Conservation (phyloP, 1,284 basidiomycete species). For the Serendipita sp. region DNA sequence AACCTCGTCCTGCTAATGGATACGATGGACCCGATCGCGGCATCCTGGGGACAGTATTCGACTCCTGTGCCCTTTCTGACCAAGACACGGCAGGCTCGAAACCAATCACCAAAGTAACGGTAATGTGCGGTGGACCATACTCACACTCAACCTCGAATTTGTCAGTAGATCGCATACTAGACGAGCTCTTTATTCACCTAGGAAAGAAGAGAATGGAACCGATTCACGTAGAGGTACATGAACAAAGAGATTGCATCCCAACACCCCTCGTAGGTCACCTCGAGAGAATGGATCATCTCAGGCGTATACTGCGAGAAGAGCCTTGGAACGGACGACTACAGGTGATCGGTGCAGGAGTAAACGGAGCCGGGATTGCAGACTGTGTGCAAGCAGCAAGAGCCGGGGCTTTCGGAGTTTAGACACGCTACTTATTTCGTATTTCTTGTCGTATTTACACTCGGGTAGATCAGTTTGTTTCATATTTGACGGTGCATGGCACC, state of each 20-base stretch:
- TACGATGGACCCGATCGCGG: slow-evolving; percentile 34
- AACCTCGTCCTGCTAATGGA: slow-evolving; percentile 54
- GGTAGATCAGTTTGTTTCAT: no score
- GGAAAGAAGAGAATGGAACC: slow-evolving; percentile 39
- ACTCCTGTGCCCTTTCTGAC: slow-evolving; percentile 55
- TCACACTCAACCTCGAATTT: slow-evolving; percentile 24
- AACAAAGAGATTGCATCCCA: slow-evolving; percentile 70
- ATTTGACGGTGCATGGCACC: no score
- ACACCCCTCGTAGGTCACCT: slow-evolving; percentile 65
- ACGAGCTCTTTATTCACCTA: slow-evolving; percentile 10
- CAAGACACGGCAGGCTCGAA: slow-evolving; percentile 38
- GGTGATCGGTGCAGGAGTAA: slow-evolving; percentile 75
- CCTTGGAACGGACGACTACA: slow-evolving; percentile 50
- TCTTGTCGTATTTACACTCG: no score
- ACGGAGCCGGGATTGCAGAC: slow-evolving; percentile 82
- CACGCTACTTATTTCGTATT: neutral
- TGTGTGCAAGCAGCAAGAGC: slow-evolving; percentile 61
- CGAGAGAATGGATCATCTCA: slow-evolving; percentile 50
- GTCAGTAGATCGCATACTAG: slow-evolving; percentile 3
- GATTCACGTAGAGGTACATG: slow-evolving; percentile 36
- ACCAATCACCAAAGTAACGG: slow-evolving; percentile 58
- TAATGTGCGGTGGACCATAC: slow-evolving; percentile 85
- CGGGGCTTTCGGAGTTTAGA: slow-evolving; percentile 16
- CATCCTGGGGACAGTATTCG: slow-evolving; percentile 73
- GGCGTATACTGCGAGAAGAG: slow-evolving; percentile 27